Evolutionary conservation across 139 green algal genomes (phyloP).

Genomic region (Auxenochlorella pyrenoidosa): DNA sequence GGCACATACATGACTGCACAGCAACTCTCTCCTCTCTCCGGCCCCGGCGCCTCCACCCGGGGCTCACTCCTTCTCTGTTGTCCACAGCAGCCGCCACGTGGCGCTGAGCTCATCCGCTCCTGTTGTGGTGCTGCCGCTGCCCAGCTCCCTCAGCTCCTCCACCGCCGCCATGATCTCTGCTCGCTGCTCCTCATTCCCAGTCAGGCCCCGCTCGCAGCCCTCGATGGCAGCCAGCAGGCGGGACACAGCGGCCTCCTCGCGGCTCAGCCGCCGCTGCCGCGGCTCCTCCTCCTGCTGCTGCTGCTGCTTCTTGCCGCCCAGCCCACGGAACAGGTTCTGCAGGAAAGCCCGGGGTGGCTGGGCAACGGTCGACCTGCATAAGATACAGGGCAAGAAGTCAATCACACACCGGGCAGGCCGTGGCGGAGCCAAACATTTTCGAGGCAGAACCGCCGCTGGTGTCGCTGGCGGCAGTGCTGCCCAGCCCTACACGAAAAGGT

Average conservation of each 20-base stretch:
- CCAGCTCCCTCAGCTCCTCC: slow-evolving; percentile 42
- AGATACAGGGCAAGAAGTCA: too few species aligned
- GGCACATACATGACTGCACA: not conserved
- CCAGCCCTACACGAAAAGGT: too few species aligned
- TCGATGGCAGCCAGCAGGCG: slow-evolving; percentile 41
- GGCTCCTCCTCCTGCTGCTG: not conserved
- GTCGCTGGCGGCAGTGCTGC: too few species aligned
- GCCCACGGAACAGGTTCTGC: not conserved
- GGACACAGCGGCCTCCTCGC: not conserved
- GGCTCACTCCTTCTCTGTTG: slow-evolving; percentile 70
- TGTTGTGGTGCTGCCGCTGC: slow-evolving; percentile 33
- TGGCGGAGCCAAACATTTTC: too few species aligned
- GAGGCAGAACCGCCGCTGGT: too few species aligned
- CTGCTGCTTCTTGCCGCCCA: not conserved
- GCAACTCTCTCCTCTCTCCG: too few species aligned
- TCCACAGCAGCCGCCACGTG: slow-evolving; percentile 88
- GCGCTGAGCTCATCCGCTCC: slow-evolving; percentile 46
- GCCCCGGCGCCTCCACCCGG: too few species aligned
- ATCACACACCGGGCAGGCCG: too few species aligned
- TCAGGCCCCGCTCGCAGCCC: slow-evolving; percentile 47
- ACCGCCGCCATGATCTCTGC: slow-evolving; percentile 46
- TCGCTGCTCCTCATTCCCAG: not conserved
- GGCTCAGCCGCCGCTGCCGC: not conserved
- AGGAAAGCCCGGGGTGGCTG: not conserved
- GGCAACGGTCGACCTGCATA: not conserved